Evolutionary conservation across 2,329 filamentous ascomycete species (phyloP), one percentile per base, ranked within the genome.

Genomic region (Fusarium drepaniforme): DNA sequence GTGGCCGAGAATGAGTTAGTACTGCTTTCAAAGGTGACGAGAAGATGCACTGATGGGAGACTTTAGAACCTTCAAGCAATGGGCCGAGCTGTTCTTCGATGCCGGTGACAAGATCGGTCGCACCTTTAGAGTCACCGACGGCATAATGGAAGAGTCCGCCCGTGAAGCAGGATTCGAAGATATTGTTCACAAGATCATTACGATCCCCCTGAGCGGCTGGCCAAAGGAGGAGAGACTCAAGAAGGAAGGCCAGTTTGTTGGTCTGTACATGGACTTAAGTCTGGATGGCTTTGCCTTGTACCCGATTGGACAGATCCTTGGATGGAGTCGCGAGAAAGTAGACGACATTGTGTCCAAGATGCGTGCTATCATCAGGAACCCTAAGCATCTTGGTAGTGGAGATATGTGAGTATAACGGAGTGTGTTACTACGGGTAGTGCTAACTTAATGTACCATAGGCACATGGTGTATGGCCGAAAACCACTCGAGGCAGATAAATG

Each of bases 61-160:
- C 23, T 23, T 13, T 13, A 73, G 73, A 4, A 75, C 62, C 3
- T 70, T 74, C 12, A 53, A 62, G 33, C 71, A 74, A 40, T 75
- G 71, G 73, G 72, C 71, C 7, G 64, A 72, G 23, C 66, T 75
- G 4, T 75, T 75, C 6, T 74, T 66, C 23, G 72, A 74, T 18
- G 73, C 71, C 5, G 71, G 72, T 0, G 66, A 75, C 1, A 70
- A 68, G 13, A 33, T 74, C 13, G 69, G 72, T 0, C 69, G 73
- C 4, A 74, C 73, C 5, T 75, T 75, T 37, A 46, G 57, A 3
- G 30, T 72, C 53, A 70, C 69, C 2, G 64, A 74, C 8, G 73
- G 69, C 8, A 59, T 66, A 8, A 74, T 75, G 66, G 40, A 67
- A 7, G 44, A 65, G 3, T 70, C 58, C 0, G 73, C 73, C 0